Conservation (phyloP, 2,329 filamentous ascomycete species). For the Phialocephala subalpina region DNA sequence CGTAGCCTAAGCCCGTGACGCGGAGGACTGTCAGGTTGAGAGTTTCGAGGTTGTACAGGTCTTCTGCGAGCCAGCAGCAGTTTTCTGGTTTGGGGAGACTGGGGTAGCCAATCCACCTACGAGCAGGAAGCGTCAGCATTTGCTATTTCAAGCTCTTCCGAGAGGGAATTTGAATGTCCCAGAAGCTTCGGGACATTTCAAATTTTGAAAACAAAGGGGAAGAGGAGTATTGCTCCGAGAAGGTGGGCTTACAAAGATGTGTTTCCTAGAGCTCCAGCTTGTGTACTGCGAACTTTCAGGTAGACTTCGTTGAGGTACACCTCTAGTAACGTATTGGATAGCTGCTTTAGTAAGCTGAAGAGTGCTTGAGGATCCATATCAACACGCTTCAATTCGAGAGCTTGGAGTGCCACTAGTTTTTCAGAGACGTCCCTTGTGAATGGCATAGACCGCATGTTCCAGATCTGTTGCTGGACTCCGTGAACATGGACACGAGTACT, state of each 20-base stretch:
- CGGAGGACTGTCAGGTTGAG: slow-evolving; percentile 41
- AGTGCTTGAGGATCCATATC: slow-evolving; percentile 40
- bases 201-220: too few species aligned
- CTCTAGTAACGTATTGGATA: slow-evolving; percentile 40
- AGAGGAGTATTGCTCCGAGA: too few species aligned
- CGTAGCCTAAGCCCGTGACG: slow-evolving; percentile 44
- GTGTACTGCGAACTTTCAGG: slow-evolving; percentile 39
- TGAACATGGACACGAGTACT: slow-evolving; percentile 32
- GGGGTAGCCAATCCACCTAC: slow-evolving; percentile 44
- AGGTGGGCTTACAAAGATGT: too few species aligned
- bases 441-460: slow-evolving; percentile 43
- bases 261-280: slow-evolving; percentile 29
- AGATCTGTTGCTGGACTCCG: slow-evolving; percentile 30
- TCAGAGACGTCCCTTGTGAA: slow-evolving; percentile 27
- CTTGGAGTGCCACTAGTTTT: slow-evolving; percentile 34
- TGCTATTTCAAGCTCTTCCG: too few species aligned
- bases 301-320: slow-evolving; percentile 45
- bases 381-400: slow-evolving; percentile 44
- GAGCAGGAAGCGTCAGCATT: too few species aligned
- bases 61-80: slow-evolving; percentile 41
- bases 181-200: too few species aligned
- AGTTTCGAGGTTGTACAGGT: slow-evolving; percentile 36
- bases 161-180: too few species aligned
- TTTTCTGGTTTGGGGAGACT: slow-evolving; percentile 26
- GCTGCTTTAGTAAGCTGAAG: slow-evolving; percentile 38